Evolutionary conservation across 495 filamentous ascomycete genomes (phyloP).

Genomic region (Parachaetomium inaequale): DNA sequence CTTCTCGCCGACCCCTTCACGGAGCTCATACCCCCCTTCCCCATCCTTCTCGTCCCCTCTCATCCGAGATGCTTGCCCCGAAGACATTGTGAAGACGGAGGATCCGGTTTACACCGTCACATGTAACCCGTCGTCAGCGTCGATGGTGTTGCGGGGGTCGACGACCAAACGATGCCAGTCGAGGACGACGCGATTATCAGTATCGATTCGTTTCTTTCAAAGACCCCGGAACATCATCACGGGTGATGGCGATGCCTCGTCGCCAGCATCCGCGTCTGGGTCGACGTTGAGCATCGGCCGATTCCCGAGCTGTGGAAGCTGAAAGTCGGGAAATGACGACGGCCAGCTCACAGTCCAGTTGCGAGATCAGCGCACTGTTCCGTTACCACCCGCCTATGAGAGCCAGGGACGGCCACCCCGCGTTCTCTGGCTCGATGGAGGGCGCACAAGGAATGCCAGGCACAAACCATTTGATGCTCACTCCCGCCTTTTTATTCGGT

Average conservation of each 20-base stretch:
- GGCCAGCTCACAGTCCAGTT: not conserved
- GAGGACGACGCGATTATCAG: not conserved
- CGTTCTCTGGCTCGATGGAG: not conserved
- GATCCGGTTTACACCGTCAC: too few relatives aligned
- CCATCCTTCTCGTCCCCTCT: conserved; percentile 8
- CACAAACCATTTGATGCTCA: too few relatives aligned
- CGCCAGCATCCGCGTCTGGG: not conserved
- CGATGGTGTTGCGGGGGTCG: not conserved
- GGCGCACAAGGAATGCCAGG: not conserved
- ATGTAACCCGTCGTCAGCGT: not conserved
- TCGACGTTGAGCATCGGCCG: not conserved
- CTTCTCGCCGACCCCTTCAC: not conserved
- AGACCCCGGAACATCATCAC: not conserved
- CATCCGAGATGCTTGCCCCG: not conserved
- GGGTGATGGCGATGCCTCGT: not conserved
- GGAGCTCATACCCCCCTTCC: not conserved
- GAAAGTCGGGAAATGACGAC: not conserved
- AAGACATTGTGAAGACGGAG: not conserved
- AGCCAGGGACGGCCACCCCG: not conserved
- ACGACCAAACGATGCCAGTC: too few relatives aligned
- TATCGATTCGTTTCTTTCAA: not conserved
- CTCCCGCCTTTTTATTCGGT: too few relatives aligned
- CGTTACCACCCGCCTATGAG: not conserved
- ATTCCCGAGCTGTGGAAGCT: not conserved
- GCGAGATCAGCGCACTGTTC: not conserved